Conservation (phyloP, 2,329 filamentous ascomycete genomes). For the Fusarium mundagurra region DNA sequence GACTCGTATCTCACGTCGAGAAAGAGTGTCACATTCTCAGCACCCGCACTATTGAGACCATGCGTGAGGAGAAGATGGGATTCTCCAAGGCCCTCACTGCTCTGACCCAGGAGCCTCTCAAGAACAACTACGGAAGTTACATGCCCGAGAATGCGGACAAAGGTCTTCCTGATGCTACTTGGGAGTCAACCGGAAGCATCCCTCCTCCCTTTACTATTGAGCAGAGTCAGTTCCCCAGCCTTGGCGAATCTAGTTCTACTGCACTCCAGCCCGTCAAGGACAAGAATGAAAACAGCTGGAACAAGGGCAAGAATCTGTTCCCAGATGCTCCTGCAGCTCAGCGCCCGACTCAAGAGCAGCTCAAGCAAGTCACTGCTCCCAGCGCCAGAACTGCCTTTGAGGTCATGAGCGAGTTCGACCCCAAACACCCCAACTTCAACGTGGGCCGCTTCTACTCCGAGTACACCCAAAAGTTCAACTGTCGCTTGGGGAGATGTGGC, state of each 20-base stretch:
- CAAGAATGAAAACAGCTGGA: constrained; percentile 25
- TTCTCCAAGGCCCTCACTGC: constrained; percentile 47
- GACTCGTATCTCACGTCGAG: constrained; percentile 59
- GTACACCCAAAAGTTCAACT: constrained; percentile 58
- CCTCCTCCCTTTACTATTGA: constrained; percentile 8
- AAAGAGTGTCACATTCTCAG: constrained; percentile 51
- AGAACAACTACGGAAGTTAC: constrained; percentile 42
- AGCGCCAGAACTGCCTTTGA: constrained; percentile 16
- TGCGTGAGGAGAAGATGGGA: constrained; percentile 50
- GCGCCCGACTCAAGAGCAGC: constrained; percentile 32
- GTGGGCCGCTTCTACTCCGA: constrained; percentile 57
- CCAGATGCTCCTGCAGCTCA: constrained; percentile 34
- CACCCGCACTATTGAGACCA: constrained; percentile 44
- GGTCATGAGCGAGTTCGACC: constrained; percentile 52
- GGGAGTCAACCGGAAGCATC: neutral
- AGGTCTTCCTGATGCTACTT: neutral
- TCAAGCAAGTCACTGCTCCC: constrained; percentile 18
- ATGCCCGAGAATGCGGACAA: constrained; percentile 30
- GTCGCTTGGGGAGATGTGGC: constrained; percentile 63
- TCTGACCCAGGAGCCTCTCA: constrained; percentile 42
- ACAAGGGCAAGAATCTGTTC: constrained; percentile 36
- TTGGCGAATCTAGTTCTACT: constrained; percentile 3
- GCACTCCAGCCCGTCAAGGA: neutral
- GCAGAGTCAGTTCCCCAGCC: constrained; percentile 29
- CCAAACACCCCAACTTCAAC: constrained; percentile 58